Evolutionary conservation across 2,329 filamentous ascomycete species (phyloP).

Genomic region (Clonostachys sp.): DNA sequence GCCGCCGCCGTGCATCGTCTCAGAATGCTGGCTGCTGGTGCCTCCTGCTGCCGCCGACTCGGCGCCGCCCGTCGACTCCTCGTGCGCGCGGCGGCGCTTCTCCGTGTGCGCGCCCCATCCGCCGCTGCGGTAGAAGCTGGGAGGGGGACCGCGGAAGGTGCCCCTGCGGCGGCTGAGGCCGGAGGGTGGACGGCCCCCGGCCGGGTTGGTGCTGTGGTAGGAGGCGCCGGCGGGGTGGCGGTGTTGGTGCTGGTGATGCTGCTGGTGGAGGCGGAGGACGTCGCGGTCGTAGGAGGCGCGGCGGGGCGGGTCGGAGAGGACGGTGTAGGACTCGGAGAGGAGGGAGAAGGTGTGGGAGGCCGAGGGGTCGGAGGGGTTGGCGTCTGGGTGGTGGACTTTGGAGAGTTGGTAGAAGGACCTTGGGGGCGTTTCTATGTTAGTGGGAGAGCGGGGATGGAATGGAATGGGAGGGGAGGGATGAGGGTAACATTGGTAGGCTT

Average conservation of each 20-base stretch:
- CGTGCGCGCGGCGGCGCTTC: constrained; percentile 52
- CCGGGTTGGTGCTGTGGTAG: constrained; percentile 55
- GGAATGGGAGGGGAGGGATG: constrained; percentile 2
- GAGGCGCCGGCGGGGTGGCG: constrained; percentile 19
- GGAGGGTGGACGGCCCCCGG: constrained; percentile 72
- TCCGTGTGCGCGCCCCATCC: constrained; percentile 67
- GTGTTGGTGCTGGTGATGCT: constrained; percentile 19
- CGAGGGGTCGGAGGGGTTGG: constrained; percentile 70
- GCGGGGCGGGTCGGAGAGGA: constrained; percentile 69
- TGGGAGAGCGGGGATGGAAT: background rate
- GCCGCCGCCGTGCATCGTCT: background rate
- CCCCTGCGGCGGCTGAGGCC: constrained; percentile 74
- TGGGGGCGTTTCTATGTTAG: background rate
- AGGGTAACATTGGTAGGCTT: constrained; percentile 4
- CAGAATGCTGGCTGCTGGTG: background rate
- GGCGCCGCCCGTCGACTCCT: constrained; percentile 29
- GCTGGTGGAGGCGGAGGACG: constrained; percentile 36
- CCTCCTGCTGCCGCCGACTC: constrained; percentile 1
- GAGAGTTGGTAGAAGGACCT: constrained; percentile 86
- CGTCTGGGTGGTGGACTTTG: constrained; percentile 88
- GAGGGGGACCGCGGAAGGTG: constrained; percentile 80
- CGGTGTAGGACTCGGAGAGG: constrained; percentile 78
- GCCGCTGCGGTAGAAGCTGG: constrained; percentile 79
- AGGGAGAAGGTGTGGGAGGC: constrained; percentile 74
- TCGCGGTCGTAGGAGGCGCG: constrained; percentile 79